Evolutionary conservation across 75 land plant genomes (phyloP), one percentile per base, ranked within the genome.

Genomic region (Azolla pinnata): DNA sequence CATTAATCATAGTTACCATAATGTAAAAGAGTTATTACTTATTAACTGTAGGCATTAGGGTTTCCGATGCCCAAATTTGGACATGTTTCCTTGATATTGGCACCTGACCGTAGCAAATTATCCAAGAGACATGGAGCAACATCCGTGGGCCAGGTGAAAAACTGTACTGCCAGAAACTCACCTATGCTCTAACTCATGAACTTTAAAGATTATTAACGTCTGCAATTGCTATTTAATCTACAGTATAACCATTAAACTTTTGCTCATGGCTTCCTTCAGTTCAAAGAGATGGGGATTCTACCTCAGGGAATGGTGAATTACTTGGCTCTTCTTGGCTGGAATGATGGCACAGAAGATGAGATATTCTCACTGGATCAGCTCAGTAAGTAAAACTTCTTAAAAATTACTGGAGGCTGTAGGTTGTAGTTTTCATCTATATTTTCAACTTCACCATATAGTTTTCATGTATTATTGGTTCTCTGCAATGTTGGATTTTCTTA

Each of bases 111-210:
- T 33, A 93, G 95, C 75, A 93, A 93, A 64, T 78, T 93, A 19
- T 93, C 98, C 34, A 93, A 93, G 63, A 68, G 90, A 19, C 98
- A 93, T 77, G 98, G 98, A 60, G 98, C 98, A 56, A 93, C 98
- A 25, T 93, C 98, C 30, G 96, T 89, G 10, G 90, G 96, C 46
- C 98, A 93, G 96, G 98, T 93, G 51, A 52, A 25, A 35, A n/a
- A n/a, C n/a, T n/a, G n/a, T n/a, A n/a, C n/a, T n/a, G n/a, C n/a
- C n/a, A n/a, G n/a, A n/a, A n/a, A n/a, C n/a, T n/a, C n/a, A n/a
- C n/a, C n/a, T n/a, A n/a, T n/a, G n/a, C n/a, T n/a, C n/a, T n/a
- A n/a, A n/a, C n/a, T n/a, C n/a, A n/a, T n/a, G n/a, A n/a, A n/a
- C n/a, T n/a, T n/a, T n/a, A n/a, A n/a, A n/a, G n/a, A n/a, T n/a